Conservation (phyloP, 768 basidiomycete species). For the Collybia nuda region DNA sequence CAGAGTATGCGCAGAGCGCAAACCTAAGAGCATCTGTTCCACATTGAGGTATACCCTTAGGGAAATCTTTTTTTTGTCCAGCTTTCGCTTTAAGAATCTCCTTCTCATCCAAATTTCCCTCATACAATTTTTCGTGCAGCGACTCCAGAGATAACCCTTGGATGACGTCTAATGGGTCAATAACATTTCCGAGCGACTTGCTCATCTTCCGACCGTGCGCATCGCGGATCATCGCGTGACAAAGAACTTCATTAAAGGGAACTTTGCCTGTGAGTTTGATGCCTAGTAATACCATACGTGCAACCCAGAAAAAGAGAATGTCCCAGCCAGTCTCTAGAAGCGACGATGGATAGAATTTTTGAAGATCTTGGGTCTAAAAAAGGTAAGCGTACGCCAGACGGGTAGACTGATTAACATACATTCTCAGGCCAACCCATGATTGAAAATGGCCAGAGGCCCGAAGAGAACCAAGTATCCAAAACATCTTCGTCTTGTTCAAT, state of each 20-base stretch:
- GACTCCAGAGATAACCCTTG: conserved; percentile 77
- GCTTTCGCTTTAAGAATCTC: conserved; percentile 89
- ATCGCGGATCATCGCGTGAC: conserved; percentile 98
- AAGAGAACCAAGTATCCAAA: conserved; percentile 99
- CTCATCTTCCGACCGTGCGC: conserved; percentile 99
- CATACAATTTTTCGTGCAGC: conserved; percentile 81
- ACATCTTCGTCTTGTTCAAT: conserved; percentile 96
- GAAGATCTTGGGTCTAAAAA: conserved; percentile 69
- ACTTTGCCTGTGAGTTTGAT: conserved; percentile 84
- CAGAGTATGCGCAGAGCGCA: conserved; percentile 91
- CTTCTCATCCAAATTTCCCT: conserved; percentile 91
- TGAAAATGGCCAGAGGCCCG: conserved; percentile 95
- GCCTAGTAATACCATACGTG: conserved; percentile 95
- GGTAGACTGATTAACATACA: conserved; percentile 35
- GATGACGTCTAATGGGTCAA: conserved; percentile 95
- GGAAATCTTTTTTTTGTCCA: conserved; percentile 99
- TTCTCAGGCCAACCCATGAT: conserved; percentile 98
- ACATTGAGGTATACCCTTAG: conserved; percentile 98
- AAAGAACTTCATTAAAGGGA: conserved; percentile 94
- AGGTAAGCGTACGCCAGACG: not conserved
- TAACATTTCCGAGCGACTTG: conserved; percentile 96
- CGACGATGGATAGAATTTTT: conserved; percentile 85
- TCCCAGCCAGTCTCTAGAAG: conserved; percentile 99
- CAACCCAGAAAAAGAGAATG: conserved; percentile 99
- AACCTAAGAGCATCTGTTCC: conserved; percentile 96